Conservation (phyloP, 768 basidiomycete species). For the Punctularia strigosozonata region DNA sequence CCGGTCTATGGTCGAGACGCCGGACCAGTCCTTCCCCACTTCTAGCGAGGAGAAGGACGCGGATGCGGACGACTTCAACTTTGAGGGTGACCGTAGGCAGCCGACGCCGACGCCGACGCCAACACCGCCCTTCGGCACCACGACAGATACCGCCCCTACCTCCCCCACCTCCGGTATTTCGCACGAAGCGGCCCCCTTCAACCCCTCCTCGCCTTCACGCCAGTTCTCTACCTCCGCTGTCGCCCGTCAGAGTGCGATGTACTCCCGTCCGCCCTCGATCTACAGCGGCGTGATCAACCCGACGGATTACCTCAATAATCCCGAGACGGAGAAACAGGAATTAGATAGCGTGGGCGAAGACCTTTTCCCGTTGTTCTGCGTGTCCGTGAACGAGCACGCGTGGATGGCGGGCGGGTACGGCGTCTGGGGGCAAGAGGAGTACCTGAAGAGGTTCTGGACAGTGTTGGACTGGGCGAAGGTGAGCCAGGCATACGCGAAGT, state of each 20-base stretch:
- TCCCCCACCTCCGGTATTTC: constrained; percentile 34
- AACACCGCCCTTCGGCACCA: too few species aligned
- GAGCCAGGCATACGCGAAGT: constrained; percentile 16
- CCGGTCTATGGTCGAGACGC: constrained; percentile 1
- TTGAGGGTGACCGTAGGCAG: not conserved
- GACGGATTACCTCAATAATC: constrained; percentile 15
- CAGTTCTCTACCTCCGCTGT: constrained; percentile 16
- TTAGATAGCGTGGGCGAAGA: constrained; percentile 31
- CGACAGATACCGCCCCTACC: constrained; percentile 18
- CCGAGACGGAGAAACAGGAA: constrained; percentile 3
- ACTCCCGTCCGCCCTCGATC: too few species aligned
- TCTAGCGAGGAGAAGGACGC: not conserved
- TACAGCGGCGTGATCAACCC: constrained; percentile 8
- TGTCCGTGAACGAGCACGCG: constrained; percentile 75
- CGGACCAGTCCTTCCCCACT: not conserved
- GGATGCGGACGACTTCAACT: not conserved
- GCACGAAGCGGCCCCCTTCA: constrained; percentile 14
- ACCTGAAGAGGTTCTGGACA: constrained; percentile 74
- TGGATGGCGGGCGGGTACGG: constrained; percentile 82
- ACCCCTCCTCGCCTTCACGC: constrained; percentile 19
- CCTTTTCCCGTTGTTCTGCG: constrained; percentile 65
- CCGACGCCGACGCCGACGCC: too few species aligned
- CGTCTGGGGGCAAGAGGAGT: constrained; percentile 85
- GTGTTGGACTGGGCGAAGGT: constrained; percentile 72
- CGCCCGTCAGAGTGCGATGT: too few species aligned